phyloP scores from a whole-genome alignment of 441 rosid species.

The Kokia cookei region DNA sequence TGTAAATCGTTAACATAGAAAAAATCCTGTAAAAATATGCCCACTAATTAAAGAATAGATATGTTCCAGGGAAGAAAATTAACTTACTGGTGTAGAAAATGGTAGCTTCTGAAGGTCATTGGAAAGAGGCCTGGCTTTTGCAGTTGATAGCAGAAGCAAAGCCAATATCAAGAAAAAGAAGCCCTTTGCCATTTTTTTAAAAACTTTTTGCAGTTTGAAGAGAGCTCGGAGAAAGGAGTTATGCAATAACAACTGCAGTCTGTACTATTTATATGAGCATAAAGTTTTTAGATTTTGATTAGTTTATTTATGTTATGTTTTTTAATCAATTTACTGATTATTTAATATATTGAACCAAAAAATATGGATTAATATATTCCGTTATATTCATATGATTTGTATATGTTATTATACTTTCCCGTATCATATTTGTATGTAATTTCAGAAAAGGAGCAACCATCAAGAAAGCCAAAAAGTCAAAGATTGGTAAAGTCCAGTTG shows the following conservation, averaged over 20 bases:
- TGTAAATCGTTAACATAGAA: neutral
- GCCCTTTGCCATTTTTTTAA: neutral
- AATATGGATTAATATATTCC: neutral
- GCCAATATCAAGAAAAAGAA: constrained; percentile 10
- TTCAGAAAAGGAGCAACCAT: constrained; percentile 8
- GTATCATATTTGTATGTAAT: neutral
- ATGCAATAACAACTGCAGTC: neutral
- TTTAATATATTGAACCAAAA: no score
- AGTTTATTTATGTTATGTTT: neutral
- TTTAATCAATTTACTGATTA: neutral
- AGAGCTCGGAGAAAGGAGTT: neutral
- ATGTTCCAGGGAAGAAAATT: neutral
- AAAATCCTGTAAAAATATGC: constrained; percentile 7
- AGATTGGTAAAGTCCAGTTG: neutral
- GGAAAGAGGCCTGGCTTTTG: constrained; percentile 7
- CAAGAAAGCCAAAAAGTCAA: constrained; percentile 19
- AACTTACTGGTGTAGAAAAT: constrained; percentile 8
- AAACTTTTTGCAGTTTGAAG: neutral
- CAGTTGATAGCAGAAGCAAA: constrained; percentile 5
- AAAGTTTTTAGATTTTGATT: neutral
- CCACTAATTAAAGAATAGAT: neutral
- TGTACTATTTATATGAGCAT: neutral
- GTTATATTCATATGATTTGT: no score
- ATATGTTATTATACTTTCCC: neutral
- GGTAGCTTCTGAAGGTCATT: neutral